Percentiles rank a stretch among this genome's conserved stretches.
Conservation (phyloP, 305 asterid genomes). For the Striga hermonthica region DNA sequence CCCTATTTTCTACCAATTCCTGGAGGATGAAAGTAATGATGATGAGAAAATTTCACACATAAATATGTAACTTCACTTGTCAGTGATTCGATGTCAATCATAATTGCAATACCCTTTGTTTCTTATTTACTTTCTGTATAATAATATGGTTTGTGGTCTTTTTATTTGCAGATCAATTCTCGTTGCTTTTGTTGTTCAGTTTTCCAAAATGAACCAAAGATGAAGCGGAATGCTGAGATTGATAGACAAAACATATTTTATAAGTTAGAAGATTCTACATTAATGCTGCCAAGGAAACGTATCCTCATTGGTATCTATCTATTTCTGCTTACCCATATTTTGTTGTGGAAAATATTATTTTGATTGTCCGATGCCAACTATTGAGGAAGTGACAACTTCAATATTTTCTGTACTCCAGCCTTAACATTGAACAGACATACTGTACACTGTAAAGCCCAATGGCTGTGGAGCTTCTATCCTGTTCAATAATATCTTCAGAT, state of each 20-base stretch:
- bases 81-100: background rate
- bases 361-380: background rate
- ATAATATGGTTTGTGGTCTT: conserved; percentile 27
- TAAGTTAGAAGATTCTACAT: conserved; percentile 48
- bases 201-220: conserved; percentile 43
- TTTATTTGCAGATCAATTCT: conserved; percentile 46
- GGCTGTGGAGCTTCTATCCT: conserved; percentile 55
- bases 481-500: conserved; percentile 62
- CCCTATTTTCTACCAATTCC: no score
- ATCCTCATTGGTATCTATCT: conserved; percentile 47
- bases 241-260: conserved; percentile 56
- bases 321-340: conserved; percentile 1
- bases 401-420: conserved; percentile 29
- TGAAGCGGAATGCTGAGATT: conserved; percentile 52
- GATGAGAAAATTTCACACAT: no score
- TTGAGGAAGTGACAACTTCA: background rate
- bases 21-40: no score
- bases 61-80: no score
- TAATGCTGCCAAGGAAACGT: conserved; percentile 69
- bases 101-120: background rate
- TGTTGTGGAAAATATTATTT: background rate
- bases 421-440: conserved; percentile 57
- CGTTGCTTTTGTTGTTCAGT: conserved; percentile 59
- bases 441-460: conserved; percentile 62
- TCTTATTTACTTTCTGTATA: conserved; percentile 20